These are phyloP conservation scores for Blastomyces gilchristii DNA, from an alignment of 2,329 filamentous ascomycete genomes.

Conservation along the genomic window DNA sequence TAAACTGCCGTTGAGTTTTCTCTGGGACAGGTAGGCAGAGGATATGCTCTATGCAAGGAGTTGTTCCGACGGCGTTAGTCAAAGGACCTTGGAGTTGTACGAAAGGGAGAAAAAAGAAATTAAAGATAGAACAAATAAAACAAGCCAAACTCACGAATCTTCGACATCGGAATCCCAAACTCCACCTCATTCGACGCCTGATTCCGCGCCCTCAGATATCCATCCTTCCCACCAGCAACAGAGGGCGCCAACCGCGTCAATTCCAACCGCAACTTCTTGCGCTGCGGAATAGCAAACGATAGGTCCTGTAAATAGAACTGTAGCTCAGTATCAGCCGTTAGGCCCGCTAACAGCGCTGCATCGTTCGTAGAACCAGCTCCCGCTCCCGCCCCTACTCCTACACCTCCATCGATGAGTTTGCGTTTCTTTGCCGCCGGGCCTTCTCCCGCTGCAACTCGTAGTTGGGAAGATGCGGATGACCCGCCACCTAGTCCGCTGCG, in stretches of 20 bases:
- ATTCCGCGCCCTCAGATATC: conserved; percentile 40
- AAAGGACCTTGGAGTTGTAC: background rate
- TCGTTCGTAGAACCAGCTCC: conserved; percentile 17
- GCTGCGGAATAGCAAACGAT: conserved; percentile 51
- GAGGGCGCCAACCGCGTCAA: conserved; percentile 33
- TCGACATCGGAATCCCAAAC: conserved; percentile 42
- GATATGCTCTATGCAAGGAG: conserved; percentile 38
- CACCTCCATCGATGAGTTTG: conserved; percentile 36
- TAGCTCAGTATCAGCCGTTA: conserved; percentile 27
- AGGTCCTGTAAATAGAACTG: conserved; percentile 45
- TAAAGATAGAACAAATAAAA: background rate
- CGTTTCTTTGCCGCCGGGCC: conserved; percentile 40
- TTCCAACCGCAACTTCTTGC: conserved; percentile 54
- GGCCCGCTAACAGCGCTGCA: conserved; percentile 23
- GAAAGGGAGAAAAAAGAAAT: background rate
- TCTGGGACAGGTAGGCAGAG: conserved; percentile 55
- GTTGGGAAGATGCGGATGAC: background rate
- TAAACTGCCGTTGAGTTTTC: conserved; percentile 53
- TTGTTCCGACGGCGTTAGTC: background rate
- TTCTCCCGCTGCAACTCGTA: conserved; percentile 15
- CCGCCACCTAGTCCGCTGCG: conserved; percentile 18
- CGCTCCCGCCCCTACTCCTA: conserved; percentile 7
- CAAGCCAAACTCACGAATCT: conserved; percentile 35
- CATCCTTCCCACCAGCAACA: conserved; percentile 15
- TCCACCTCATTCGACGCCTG: conserved; percentile 44